Evolutionary conservation across 768 basidiomycete genomes (phyloP).

Genomic region (Pleurotus platypus): DNA sequence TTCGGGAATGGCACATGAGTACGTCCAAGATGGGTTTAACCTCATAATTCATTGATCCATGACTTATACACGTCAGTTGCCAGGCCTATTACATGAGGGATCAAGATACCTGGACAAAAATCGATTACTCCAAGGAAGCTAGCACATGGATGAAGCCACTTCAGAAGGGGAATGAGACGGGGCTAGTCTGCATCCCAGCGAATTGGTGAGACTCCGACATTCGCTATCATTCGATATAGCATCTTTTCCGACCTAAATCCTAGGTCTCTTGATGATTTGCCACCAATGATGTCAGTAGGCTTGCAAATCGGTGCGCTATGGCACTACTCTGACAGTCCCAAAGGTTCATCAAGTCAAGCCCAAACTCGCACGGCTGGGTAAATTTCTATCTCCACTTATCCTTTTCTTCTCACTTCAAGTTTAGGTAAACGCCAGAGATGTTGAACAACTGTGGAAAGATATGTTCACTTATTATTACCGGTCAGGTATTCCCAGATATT

Average conservation of each 20-base stretch:
- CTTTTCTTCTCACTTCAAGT: background rate
- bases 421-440: conserved; percentile 60
- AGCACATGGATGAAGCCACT: conserved; percentile 76
- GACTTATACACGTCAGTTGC: conserved; percentile 34
- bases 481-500: conserved; percentile 20
- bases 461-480: conserved; percentile 67
- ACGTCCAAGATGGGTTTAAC: conserved; percentile 4
- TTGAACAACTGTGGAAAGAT: conserved; percentile 76
- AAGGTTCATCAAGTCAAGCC: conserved; percentile 66
- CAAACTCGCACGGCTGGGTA: conserved; percentile 75
- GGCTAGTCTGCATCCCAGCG: conserved; percentile 56
- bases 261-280: conserved; percentile 70
- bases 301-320: background rate
- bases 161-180: conserved; percentile 57
- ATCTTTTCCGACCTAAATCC: background rate
- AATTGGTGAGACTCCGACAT: conserved; percentile 48
- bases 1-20: conserved; percentile 56
- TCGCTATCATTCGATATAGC: too few relatives aligned
- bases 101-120: conserved; percentile 70
- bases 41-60: background rate
- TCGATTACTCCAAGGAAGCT: conserved; percentile 57
- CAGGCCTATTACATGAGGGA: conserved; percentile 69
- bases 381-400: conserved; percentile 2
- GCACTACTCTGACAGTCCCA: conserved; percentile 6
- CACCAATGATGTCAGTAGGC: conserved; percentile 60